Conservation (phyloP, 345 rosid species). For the Euphorbia tirucalli region DNA sequence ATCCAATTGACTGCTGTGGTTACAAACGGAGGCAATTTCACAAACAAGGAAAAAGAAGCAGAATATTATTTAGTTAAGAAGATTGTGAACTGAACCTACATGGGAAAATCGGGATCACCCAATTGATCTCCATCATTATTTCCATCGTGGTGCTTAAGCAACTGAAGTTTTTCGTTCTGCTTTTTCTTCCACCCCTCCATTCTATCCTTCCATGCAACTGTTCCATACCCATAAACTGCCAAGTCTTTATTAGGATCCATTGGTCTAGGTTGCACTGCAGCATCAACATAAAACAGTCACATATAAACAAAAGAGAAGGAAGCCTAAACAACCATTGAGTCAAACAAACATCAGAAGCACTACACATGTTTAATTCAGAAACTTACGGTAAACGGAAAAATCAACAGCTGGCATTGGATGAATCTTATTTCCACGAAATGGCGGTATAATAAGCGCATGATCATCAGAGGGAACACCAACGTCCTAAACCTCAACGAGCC, state of each 20-base stretch:
- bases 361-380: neutral
- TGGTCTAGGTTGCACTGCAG: slow-evolving; percentile 71
- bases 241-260: slow-evolving; percentile 86
- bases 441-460: slow-evolving; percentile 77
- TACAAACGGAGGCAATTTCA: neutral
- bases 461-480: slow-evolving; percentile 64
- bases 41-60: neutral
- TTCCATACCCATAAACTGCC: slow-evolving; percentile 87
- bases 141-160: slow-evolving; percentile 59
- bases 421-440: slow-evolving; percentile 51
- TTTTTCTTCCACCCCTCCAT: slow-evolving; percentile 89
- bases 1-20: slow-evolving; percentile 43
- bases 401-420: slow-evolving; percentile 56
- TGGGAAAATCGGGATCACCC: slow-evolving; percentile 72
- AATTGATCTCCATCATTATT: slow-evolving; percentile 36
- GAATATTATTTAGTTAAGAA: neutral
- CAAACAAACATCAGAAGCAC: neutral
- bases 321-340: slow-evolving; percentile 3
- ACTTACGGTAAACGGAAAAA: slow-evolving; percentile 55
- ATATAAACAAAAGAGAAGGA: slow-evolving; percentile 2
- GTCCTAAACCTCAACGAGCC: slow-evolving; percentile 43
- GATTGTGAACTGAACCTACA: slow-evolving; percentile 36
- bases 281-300: slow-evolving; percentile 21
- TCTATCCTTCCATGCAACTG: slow-evolving; percentile 87
- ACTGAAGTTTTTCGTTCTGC: slow-evolving; percentile 62